Conservation (phyloP, 331 rosid species). For the Rhamnella rubrinervis region DNA sequence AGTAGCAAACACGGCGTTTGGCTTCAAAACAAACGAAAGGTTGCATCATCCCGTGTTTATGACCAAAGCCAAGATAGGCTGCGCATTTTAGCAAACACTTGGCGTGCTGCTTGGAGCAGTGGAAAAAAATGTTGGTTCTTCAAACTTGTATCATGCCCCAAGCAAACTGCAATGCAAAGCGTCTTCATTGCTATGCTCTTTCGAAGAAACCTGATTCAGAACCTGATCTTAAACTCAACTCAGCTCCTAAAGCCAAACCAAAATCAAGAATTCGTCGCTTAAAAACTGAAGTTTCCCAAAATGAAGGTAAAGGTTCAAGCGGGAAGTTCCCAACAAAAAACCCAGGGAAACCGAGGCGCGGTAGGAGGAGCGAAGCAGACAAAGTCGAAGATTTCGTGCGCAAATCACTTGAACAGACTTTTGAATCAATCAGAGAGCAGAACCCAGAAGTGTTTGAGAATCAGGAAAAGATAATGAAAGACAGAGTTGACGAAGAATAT, state of each 20-base stretch:
- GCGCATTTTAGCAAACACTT: slow-evolving; percentile 15
- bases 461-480: slow-evolving; percentile 49
- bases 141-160: slow-evolving; percentile 16
- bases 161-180: slow-evolving; percentile 22
- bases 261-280: slow-evolving; percentile 19
- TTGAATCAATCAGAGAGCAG: slow-evolving; percentile 54
- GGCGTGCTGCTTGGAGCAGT: not conserved
- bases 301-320: slow-evolving; percentile 21
- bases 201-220: slow-evolving; percentile 41
- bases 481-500: slow-evolving; percentile 22
- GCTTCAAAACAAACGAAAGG: not conserved
- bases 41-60: not conserved
- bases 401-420: slow-evolving; percentile 51
- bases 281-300: slow-evolving; percentile 23
- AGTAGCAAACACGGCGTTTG: too few relatives aligned
- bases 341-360: slow-evolving; percentile 71
- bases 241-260: slow-evolving; percentile 31
- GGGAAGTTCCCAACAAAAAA: slow-evolving; percentile 36
- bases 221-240: slow-evolving; percentile 28
- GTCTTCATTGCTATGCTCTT: slow-evolving; percentile 35
- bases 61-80: not conserved
- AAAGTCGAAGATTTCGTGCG: slow-evolving; percentile 73
- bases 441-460: slow-evolving; percentile 43
- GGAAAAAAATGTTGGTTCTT: slow-evolving; percentile 19
- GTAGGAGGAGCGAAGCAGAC: slow-evolving; percentile 72